Conservation (phyloP, 2,329 filamentous ascomycete species). For the Curvularia hawaiiensis region DNA sequence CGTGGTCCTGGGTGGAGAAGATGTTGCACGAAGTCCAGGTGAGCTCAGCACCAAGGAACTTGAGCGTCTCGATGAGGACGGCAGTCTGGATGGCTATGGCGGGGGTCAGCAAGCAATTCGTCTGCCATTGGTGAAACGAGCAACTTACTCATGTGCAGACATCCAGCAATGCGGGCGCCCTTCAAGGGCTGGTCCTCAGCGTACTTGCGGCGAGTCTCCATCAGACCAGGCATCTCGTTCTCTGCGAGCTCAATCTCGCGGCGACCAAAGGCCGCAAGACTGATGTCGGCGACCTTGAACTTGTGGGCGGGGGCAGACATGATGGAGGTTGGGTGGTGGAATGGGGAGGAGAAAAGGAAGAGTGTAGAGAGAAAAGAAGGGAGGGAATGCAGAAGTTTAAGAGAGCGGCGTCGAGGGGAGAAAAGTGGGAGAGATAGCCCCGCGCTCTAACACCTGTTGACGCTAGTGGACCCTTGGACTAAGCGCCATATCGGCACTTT, state of each 20-base stretch:
- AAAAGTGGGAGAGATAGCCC: slow-evolving; percentile 22
- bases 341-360: slow-evolving; percentile 14
- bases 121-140: neutral
- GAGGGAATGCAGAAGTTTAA: slow-evolving; percentile 19
- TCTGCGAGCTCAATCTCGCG: slow-evolving; percentile 99
- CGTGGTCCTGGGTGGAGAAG: slow-evolving; percentile 99
- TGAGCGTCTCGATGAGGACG: slow-evolving; percentile 98
- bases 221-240: slow-evolving; percentile 91
- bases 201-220: slow-evolving; percentile 93
- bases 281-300: slow-evolving; percentile 98
- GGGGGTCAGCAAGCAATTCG: slow-evolving; percentile 19
- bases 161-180: slow-evolving; percentile 95
- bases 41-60: slow-evolving; percentile 92
- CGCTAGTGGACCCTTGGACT: slow-evolving; percentile 17
- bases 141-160: slow-evolving; percentile 89
- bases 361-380: slow-evolving; percentile 18
- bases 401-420: slow-evolving; percentile 10
- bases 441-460: slow-evolving; percentile 15
- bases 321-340: slow-evolving; percentile 38
- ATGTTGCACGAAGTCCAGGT: slow-evolving; percentile 99
- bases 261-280: slow-evolving; percentile 96
- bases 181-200: slow-evolving; percentile 89
- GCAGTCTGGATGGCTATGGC: slow-evolving; percentile 88
- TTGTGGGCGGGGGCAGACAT: slow-evolving; percentile 83
- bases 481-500: slow-evolving; percentile 14